Evolutionary conservation across 1,284 basidiomycete species (phyloP), one percentile per base, ranked within the genome.

Genomic region (Cutaneotrichosporon sp.): DNA sequence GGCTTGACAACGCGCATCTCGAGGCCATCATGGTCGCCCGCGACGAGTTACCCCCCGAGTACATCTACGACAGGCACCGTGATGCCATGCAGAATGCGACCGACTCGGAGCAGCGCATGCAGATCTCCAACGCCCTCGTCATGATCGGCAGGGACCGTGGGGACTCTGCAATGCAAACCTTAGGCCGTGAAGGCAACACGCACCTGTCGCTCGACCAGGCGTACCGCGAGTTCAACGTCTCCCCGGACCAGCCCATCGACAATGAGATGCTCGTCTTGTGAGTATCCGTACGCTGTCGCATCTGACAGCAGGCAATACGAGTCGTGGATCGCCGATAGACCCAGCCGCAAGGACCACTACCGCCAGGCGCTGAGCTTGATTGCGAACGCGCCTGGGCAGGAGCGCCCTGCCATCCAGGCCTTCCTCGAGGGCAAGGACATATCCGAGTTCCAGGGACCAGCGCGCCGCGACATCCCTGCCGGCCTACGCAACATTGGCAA

Each of bases 401-500:
- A 75, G 55, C 64, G 76, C 24, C 73, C 74, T 10, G 67, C 65
- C 10, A 54, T 78, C 22, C 68, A 72, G 55, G 60, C 63, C 9
- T 78, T 67, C 56, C 54, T 78, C 14, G 38, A 70, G 14, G 66
- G 66, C 43, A 67, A 67, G 25, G 66, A 67, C 45, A 59, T 67
- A 25, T 67, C 66, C 5, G 60, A 67, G 53, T 60, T 67, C 34
- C 66, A 67, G n/a, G 64, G 63, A 5, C 72, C 73, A 0, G 63
- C 63, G 0, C 62, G 74, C 0, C 68, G 69, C 14, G 76, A 78
- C 29, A 69, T 79, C n/a, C 79, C 79, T 2, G 74, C 76, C 38
- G 79, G 79, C 14, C 56, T 80, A 55, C 69, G 76, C 34, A 80
- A 80, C 60, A 80, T 80, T 31, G 79, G 78, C 42, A 79, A 80